Base-by-base conservation (phyloP, 129 eudicot genomes). In the Oenanthe sinensis region DNA sequence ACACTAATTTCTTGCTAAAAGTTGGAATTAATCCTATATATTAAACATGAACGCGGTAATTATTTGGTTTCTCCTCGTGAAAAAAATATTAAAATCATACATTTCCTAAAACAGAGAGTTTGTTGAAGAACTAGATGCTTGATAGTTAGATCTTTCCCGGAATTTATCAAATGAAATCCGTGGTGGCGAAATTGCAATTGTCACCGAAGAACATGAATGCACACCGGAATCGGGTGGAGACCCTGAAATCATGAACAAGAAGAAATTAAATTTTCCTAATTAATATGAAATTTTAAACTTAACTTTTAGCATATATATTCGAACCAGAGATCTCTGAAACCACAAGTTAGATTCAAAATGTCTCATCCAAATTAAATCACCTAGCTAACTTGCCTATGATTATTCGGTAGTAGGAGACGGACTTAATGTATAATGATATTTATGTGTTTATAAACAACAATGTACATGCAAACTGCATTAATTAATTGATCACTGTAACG, bases 151-250 rank as follows among this genome's bases (percentile, higher is more conserved):
- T 75, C 81, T 63, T 80, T 84, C 85, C 78, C 83, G 80, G 69
- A 78, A 84, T 77, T 77, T 79, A 8, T 87, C 89, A 72, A 88
- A 79, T 6, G 92, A 86, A 50, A 87, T 86, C 71, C 86, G 65
- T 52, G 87, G 87, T 22, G 86, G 90, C 9, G 90, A 90, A 8
- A 83, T 48, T 8, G 81, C 87, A 16, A 80, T 71, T 5, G 85
- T 88, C 78, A 90, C 89, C 17, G 90, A 84, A 28, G 87, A 88
- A 8, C 76, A 63, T 26, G 87, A 83, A 58, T 80, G 88, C 47
- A 80, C 87, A 62, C 94, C 88, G 3, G 97, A 87, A 67, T 95
- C 97, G 22, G 94, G 80, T 58, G 94, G 96, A 33, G 94, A 95
- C 87, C 93, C 96, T 91, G 76, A 30, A 80, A 67, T 47, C n/a